Percentiles rank a stretch among this genome's conserved stretches.
phyloP scores from a whole-genome alignment of 192 early-diverging fungal genomes.

The Mortierella antarctica region DNA sequence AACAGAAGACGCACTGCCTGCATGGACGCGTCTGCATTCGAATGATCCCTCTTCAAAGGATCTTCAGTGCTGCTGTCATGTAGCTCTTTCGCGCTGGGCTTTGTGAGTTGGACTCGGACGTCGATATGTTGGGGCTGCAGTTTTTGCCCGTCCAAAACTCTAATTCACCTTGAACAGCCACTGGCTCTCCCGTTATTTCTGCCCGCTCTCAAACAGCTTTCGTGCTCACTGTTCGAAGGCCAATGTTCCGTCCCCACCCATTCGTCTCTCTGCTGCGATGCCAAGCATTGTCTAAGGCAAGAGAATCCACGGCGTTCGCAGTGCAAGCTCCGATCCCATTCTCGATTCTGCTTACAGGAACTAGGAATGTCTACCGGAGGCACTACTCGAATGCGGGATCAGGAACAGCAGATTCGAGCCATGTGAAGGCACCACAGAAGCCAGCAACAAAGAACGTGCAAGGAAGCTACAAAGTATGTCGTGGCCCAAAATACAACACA shows the following conservation, averaged over 20 bases:
- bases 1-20: too few relatives aligned
- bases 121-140: too few relatives aligned
- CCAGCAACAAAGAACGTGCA: conserved; percentile 22
- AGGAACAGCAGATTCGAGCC: background rate
- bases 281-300: background rate
- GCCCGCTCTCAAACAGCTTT: too few relatives aligned
- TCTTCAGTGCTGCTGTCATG: too few relatives aligned
- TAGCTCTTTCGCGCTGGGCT: too few relatives aligned
- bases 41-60: too few relatives aligned
- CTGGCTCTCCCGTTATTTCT: too few relatives aligned
- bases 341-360: background rate
- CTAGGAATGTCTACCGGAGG: background rate
- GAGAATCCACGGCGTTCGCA: background rate
- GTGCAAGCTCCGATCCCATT: background rate
- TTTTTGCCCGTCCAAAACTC: too few relatives aligned
- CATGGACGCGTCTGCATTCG: too few relatives aligned
- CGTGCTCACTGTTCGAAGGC: too few relatives aligned
- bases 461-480: conserved; percentile 23
- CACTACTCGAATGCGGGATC: conserved; percentile 6
- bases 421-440: background rate
- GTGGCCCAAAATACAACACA: background rate
- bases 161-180: too few relatives aligned
- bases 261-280: conserved; percentile 12
- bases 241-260: conserved; percentile 12
- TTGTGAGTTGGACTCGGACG: too few relatives aligned